Base-by-base conservation (phyloP, 2,329 filamentous ascomycete genomes). In the Fusarium veterinarium region DNA sequence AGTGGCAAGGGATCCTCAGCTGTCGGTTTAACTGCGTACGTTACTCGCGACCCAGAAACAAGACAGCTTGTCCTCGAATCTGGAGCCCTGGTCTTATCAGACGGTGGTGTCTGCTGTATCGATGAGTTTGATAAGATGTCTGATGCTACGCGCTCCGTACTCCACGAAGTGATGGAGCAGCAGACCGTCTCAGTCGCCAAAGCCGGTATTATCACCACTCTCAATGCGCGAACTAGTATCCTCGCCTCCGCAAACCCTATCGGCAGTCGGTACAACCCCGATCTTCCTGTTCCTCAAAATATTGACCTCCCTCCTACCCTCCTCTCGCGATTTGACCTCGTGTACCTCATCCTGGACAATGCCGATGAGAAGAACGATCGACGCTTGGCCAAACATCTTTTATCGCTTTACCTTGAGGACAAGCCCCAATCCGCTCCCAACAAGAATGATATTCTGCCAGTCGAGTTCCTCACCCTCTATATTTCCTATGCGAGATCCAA, bases 231-330 rank as follows among this genome's bases (percentile, higher is more conserved):
- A 79, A 98, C 96, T 3, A 97, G 93, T 72, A 98, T 99, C 79
- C 90, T 99, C 35, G 96, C 96, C 20, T 98, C 95, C 16, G 96
- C 96, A 82, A 99, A 99, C 80, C 96, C 96, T 3, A 98, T 99
- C 74, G 96, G 96, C 77, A 97, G 94, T 84, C 95, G 97, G 80
- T 99, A 99, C 85, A 98, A 99, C 82, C 93, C 94, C 6, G 95
- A 97, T 78, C 85, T 99, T 30, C 95, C 96, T 1, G 96, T 99
- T 19, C 96, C 96, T 6, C 95, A 98, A 78, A 99, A 99, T 82
- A 99, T 99, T 77, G 96, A 99, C 79, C 90, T 99, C 13, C 96
- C 96, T 1, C 96, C 96, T 0, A 99, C 96, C 0, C 87, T 99
- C 11, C 89, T 99, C 58, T 98, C 95, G 9, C 92, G 96, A 86